Percentiles rank a stretch among this genome's conserved stretches.
These are phyloP conservation scores for Trametes gibbosa DNA, from an alignment of 768 basidiomycete species.

Conservation along the genomic window DNA sequence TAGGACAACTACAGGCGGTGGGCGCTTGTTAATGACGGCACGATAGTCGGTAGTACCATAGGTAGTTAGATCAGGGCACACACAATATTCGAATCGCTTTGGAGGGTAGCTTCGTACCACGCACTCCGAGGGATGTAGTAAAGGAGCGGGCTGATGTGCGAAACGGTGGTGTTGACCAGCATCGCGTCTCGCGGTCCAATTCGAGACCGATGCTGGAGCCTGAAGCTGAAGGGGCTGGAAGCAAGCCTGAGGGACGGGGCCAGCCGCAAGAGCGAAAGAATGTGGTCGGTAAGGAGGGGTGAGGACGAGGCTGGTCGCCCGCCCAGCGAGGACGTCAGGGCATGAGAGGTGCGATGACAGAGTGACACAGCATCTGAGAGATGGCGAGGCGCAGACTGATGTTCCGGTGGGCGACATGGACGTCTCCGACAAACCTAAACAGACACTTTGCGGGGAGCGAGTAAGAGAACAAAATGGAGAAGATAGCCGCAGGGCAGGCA, in stretches of 20 bases:
- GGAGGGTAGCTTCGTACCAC: conserved; percentile 16
- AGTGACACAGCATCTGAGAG: background rate
- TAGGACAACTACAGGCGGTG: background rate
- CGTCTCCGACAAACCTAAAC: background rate
- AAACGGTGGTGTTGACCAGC: conserved; percentile 21
- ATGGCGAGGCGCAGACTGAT: background rate
- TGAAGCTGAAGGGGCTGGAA: background rate
- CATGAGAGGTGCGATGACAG: background rate
- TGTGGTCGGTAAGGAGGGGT: background rate
- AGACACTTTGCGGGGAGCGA: background rate
- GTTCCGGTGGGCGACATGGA: background rate
- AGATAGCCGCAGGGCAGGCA: background rate
- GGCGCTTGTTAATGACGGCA: background rate
- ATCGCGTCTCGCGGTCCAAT: background rate
- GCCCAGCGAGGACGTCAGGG: background rate
- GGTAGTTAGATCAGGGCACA: background rate
- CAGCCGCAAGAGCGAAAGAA: background rate
- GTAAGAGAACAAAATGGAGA: too few species aligned
- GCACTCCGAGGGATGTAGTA: conserved; percentile 23
- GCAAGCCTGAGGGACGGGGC: background rate
- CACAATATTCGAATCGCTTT: conserved; percentile 11
- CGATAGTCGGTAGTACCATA: background rate
- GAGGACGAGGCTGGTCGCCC: background rate
- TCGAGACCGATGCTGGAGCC: background rate
- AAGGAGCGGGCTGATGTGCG: conserved; percentile 23